Base-by-base conservation (phyloP, 805 yeast species). In the Saccharomycopsis babjevae region DNA sequence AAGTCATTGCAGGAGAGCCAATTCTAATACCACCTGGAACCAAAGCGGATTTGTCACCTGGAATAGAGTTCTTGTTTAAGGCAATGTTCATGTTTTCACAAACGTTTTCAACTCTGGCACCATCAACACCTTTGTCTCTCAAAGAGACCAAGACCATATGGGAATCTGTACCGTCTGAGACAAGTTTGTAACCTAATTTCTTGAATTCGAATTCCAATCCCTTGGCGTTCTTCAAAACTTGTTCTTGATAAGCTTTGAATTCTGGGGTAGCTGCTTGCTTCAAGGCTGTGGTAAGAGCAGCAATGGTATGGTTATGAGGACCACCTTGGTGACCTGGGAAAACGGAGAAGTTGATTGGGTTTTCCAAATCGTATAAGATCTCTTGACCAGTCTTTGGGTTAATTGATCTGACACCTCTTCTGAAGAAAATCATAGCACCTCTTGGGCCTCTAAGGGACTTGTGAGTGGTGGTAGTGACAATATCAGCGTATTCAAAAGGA, bases 261-360 rank as follows among this genome's bases (percentile, higher is more conserved):
- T 89, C 97, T 43, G 96, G 96, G 56, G 93, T 80, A 58, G 83
- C 78, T 61, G 97, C 92, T 79, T 93, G 98, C 72, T 89, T 89
- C 70, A 93, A 82, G 43, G 98, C 98, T 61, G 91, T 93, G 38
- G 98, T 96, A 68, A 93, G 80, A 22, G 98, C 98, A 66, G 97
- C 84, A 71, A 93, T 93, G 68, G 98, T 93, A 77, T 93, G 97
- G 79, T 93, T 93, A 76, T 93, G 98, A 67, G 99, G 99, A 72
- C 99, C 99, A 79, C 99, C 99, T 80, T 93, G 99, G 75, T 93
- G 98, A 66, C 96, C 98, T 68, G 99, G 99, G 89, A 93, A 93
- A 61, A 93, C 98, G 38, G 97, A 89, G 72, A 93, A 93, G 82
- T 93, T 93, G 76, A 93, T 91, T 73, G 84, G 87, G 72, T 84